Percentiles rank a stretch among this genome's conserved stretches.
phyloP scores from a whole-genome alignment of 78 protist species.

The Isochrysis galbana region DNA sequence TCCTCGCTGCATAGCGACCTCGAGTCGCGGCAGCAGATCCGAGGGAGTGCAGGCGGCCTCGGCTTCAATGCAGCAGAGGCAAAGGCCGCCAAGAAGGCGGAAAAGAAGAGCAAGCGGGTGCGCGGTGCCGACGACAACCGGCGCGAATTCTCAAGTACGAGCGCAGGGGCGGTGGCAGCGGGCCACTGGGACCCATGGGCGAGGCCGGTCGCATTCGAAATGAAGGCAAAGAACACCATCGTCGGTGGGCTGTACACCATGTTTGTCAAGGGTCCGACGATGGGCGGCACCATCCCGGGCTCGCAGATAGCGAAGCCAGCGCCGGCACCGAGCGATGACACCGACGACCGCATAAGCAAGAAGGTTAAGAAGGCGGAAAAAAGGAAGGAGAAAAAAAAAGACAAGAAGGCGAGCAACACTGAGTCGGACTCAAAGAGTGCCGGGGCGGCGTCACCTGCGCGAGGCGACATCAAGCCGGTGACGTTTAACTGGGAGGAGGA shows the following conservation, averaged over 20 bases:
- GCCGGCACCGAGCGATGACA: background rate
- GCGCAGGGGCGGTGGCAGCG: background rate
- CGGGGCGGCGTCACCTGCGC: background rate
- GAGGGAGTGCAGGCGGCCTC: background rate
- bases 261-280: background rate
- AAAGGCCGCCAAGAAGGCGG: background rate
- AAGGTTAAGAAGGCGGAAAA: background rate
- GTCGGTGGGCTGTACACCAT: background rate
- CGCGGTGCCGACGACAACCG: background rate
- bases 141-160: background rate
- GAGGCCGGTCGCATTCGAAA: background rate
- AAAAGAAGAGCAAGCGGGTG: background rate
- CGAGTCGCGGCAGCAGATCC: background rate
- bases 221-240: background rate
- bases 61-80: background rate
- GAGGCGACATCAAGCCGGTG: background rate
- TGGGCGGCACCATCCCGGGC: background rate
- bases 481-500: background rate
- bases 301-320: background rate
- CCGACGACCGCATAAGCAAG: background rate
- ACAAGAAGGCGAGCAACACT: background rate
- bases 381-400: background rate
- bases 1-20: background rate
- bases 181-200: slow-evolving; percentile 27
- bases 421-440: background rate